Evolutionary conservation across 2,329 filamentous ascomycete species (phyloP), one percentile per base, ranked within the genome.

Genomic region (Neonectria magnoliae): DNA sequence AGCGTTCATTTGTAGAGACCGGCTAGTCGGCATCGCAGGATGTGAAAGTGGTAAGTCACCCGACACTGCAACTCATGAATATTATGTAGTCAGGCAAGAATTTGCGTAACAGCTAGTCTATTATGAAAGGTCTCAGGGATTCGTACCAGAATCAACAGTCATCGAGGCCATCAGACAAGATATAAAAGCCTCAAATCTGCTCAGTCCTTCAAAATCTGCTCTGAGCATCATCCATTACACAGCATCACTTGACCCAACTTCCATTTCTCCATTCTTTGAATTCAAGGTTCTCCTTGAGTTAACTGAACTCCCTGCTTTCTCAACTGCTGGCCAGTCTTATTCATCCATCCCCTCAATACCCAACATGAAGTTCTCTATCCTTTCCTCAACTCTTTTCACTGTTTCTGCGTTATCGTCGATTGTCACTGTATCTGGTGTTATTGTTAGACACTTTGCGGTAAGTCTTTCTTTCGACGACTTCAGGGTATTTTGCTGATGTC

Each of bases 171-270:
- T 4, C 13, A 18, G n/a, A n/a, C 20, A 20, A 16, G 18, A 47
- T 63, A 63, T 63, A 63, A 63, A 62, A 13, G 42, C 54, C 54
- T 54, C 42, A 52, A 57, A 55, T 25, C 55, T 55, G 44, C 60
- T 63, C 60, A 58, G 55, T 20, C 41, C n/a, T 38, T 38, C 36
- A n/a, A 6, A 20, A 44, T 3, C 25, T 36, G 3, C 6, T 2
- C 13, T 11, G 20, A 51, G 11, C n/a, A 42, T 33, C 42, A 33
- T 48, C 33, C 7, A 50, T 27, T 33, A n/a, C 55, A 58, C 54
- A 57, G 47, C 29, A 54, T 48, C 33, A 14, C 54, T 42, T 53
- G 20, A 45, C 27, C 6, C 27, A 22, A 14, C 29, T 38, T 54
- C 20, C 22, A 13, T 48, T 54, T 16, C 9, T 29, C 10, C 1